Conservation (phyloP, 2,329 filamentous ascomycete genomes). For the Tolypocladium ovalisporum region DNA sequence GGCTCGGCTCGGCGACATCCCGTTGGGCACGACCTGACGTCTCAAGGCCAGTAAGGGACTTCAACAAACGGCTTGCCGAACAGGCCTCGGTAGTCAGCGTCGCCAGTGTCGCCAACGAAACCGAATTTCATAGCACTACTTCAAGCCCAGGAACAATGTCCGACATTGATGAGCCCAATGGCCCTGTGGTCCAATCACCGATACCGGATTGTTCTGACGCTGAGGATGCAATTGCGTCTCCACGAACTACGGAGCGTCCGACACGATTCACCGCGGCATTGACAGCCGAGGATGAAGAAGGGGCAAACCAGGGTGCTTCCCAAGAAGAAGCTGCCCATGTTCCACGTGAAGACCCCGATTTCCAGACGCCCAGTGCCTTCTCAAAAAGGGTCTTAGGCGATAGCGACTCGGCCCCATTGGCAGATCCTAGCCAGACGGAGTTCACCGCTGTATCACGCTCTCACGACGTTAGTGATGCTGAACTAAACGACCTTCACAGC, state of each 20-base stretch:
- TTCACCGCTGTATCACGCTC: not conserved
- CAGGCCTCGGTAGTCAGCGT: not conserved
- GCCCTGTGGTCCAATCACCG: not conserved
- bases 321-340: not conserved
- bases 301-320: not conserved
- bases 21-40: not conserved
- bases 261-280: not conserved
- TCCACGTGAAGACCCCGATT: not conserved
- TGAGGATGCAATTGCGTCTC: not conserved
- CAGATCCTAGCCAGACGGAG: not conserved
- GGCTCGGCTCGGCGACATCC: not conserved
- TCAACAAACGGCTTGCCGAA: not conserved
- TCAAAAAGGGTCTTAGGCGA: not conserved
- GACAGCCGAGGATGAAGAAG: not conserved
- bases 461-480: not conserved
- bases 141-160: not conserved
- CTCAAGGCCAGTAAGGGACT: not conserved
- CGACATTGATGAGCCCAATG: not conserved
- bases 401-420: not conserved
- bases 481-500: too few relatives aligned
- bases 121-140: not conserved
- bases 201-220: not conserved
- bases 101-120: not conserved
- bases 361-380: not conserved
- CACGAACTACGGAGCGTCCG: not conserved